Base-by-base conservation (phyloP, 2,329 filamentous ascomycete species). In the Stachybotrys chartarum region DNA sequence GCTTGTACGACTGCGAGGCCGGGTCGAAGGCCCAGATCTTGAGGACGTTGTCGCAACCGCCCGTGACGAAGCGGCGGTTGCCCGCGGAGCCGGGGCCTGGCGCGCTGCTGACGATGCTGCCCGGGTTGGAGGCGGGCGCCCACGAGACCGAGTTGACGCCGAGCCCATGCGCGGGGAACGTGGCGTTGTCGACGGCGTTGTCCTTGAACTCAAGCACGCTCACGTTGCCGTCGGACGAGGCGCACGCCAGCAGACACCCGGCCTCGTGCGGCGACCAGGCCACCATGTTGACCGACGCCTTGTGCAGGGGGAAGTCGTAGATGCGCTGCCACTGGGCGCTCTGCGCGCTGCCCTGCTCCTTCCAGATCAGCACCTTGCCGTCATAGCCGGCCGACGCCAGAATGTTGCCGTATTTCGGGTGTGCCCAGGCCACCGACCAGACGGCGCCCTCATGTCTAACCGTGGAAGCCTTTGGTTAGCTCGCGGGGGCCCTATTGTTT, bases 351-450 rank as follows among this genome's bases (percentile, higher is more conserved):
- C 68, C 68, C 72, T 92, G 87, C 75, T 99, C 94, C 72, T 92
- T 91, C 91, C 93, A 99, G 80, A 99, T 96, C 72, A 97, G 86
- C 62, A 99, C 93, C 75, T 96, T 96, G 74, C 93, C 94, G 74
- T 99, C 94, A 77, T 97, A 99, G 62, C 90, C 91, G 53, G 91
- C 90, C 59, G 91, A 96, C 55, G 94, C 94, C 58, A 99, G 87
- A 69, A 99, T 97, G 72, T 93, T 97, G 77, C 94, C 94, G 74
- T 95, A 97, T 72, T 99, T 97, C 60, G 94, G 94, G 70, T 99
- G 94, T 51, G 93, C 92, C 94, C 94, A 99, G 65, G 92, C 88
- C 57, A 97, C 90, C 71, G 90, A 96, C 94, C 94, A 99, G 57
- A 99, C 93, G 42, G 94, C 91, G 60, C 93, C 93, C 73, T 99